Evolutionary conservation across 768 basidiomycete species (phyloP).

Genomic region (Agrocybe pediades): DNA sequence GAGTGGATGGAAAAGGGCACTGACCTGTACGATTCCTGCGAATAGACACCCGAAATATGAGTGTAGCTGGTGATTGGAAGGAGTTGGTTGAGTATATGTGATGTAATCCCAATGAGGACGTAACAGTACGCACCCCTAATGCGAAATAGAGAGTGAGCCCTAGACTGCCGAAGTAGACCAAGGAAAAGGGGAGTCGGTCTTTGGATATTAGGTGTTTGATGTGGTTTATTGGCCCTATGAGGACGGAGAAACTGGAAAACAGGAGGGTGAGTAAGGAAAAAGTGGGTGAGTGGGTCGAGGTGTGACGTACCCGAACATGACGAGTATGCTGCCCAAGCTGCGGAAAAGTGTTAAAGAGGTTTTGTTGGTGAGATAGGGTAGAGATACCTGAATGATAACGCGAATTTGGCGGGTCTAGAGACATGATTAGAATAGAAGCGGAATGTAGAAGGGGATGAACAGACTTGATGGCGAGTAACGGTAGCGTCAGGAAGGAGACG

Average conservation of each 20-base stretch:
- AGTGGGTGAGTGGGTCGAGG: neutral
- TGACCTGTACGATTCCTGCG: slow-evolving; percentile 78
- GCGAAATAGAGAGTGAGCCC: slow-evolving; percentile 91
- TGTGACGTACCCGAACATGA: slow-evolving; percentile 86
- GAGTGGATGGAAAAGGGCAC: slow-evolving; percentile 15
- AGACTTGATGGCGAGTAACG: slow-evolving; percentile 45
- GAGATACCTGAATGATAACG: slow-evolving; percentile 75
- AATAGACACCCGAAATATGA: slow-evolving; percentile 88
- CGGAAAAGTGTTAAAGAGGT: slow-evolving; percentile 4
- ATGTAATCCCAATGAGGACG: neutral
- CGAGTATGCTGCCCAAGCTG: slow-evolving; percentile 86
- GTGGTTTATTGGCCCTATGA: slow-evolving; percentile 90
- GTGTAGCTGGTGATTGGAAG: slow-evolving; percentile 51
- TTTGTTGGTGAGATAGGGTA: neutral
- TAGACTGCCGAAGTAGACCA: slow-evolving; percentile 81
- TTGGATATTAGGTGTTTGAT: slow-evolving; percentile 82
- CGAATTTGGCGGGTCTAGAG: slow-evolving; percentile 87
- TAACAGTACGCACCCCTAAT: slow-evolving; percentile 66
- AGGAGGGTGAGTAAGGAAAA: neutral
- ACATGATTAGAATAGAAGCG: slow-evolving; percentile 6
- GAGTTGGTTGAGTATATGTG: neutral
- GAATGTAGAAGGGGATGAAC: slow-evolving; percentile 17
- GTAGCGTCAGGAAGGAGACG: slow-evolving; percentile 84
- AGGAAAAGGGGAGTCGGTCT: slow-evolving; percentile 84
- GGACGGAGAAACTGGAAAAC: slow-evolving; percentile 68